These are phyloP conservation scores for Penicillium sp. DNA, from an alignment of 2,329 filamentous ascomycete species.

Conservation along the genomic window DNA sequence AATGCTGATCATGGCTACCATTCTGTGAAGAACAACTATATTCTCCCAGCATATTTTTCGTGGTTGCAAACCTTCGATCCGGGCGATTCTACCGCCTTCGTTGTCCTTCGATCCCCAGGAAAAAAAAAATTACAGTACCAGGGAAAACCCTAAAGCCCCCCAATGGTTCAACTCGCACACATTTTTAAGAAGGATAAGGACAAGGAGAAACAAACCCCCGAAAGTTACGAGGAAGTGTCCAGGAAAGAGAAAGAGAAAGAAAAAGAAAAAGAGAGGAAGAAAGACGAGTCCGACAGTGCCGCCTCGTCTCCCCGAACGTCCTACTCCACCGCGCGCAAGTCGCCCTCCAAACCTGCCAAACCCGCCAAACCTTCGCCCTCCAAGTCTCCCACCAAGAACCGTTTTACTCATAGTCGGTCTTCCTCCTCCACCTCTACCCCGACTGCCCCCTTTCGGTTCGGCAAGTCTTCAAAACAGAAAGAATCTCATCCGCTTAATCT, in stretches of 20 bases:
- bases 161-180: constrained; percentile 28
- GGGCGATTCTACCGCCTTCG: constrained; percentile 40
- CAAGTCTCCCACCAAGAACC: constrained; percentile 25
- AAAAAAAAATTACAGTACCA: constrained; percentile 9
- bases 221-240: not conserved
- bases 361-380: constrained; percentile 11
- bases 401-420: constrained; percentile 29
- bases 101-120: constrained; percentile 31
- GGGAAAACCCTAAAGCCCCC: constrained; percentile 11
- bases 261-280: constrained; percentile 7
- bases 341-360: constrained; percentile 14
- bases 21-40: not conserved
- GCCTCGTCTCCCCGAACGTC: constrained; percentile 30
- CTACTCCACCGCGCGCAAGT: constrained; percentile 35
- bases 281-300: constrained; percentile 28
- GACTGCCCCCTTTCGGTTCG: constrained; percentile 32
- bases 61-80: constrained; percentile 18
- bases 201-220: constrained; percentile 17
- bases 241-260: constrained; percentile 3
- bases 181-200: constrained; percentile 28
- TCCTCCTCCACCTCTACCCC: constrained; percentile 29
- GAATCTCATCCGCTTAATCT: constrained; percentile 86
- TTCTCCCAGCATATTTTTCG: not conserved
- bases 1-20: constrained; percentile 4
- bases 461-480: constrained; percentile 39